Conservation (phyloP, 1,139 yeast genomes). For the Suhomyces wounanorum region DNA sequence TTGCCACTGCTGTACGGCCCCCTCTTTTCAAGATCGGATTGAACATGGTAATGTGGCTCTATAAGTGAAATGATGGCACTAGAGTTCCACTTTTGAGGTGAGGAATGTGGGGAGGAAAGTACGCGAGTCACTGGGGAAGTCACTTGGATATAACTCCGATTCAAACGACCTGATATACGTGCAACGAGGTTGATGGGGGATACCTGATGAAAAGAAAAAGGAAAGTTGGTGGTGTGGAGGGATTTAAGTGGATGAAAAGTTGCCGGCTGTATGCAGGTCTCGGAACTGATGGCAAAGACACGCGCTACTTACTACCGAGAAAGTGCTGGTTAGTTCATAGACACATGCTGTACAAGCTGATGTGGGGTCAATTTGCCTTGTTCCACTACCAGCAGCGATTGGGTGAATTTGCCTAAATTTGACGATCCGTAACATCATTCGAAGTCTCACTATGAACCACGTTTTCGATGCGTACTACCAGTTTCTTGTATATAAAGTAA, state of each 20-base stretch:
- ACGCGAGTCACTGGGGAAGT: neutral
- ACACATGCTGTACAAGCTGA: neutral
- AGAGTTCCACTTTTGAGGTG: neutral
- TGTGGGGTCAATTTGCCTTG: no score
- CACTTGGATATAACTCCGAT: neutral
- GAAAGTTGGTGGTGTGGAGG: conserved; percentile 7
- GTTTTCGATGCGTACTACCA: no score
- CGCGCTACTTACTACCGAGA: neutral
- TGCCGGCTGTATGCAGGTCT: conserved; percentile 10
- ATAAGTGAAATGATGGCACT: neutral
- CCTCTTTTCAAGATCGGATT: conserved; percentile 11
- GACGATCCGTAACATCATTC: no score
- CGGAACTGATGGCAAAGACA: conserved; percentile 5
- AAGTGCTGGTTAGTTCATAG: neutral
- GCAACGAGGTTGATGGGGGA: neutral
- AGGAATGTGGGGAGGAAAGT: neutral
- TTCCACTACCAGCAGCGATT: no score
- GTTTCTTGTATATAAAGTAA: no score
- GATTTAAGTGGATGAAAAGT: conserved; percentile 10
- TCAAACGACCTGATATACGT: neutral
- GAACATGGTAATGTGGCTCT: conserved; percentile 6
- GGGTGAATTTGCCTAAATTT: no score
- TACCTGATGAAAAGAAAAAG: conserved; percentile 6
- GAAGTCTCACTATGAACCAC: no score
- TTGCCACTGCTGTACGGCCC: conserved; percentile 13